A percentile compares a stretch with the other conserved stretches of the same genome.
These are phyloP conservation scores for Amylostereum areolatum DNA, from an alignment of 1,284 basidiomycete species.

Conservation along the genomic window DNA sequence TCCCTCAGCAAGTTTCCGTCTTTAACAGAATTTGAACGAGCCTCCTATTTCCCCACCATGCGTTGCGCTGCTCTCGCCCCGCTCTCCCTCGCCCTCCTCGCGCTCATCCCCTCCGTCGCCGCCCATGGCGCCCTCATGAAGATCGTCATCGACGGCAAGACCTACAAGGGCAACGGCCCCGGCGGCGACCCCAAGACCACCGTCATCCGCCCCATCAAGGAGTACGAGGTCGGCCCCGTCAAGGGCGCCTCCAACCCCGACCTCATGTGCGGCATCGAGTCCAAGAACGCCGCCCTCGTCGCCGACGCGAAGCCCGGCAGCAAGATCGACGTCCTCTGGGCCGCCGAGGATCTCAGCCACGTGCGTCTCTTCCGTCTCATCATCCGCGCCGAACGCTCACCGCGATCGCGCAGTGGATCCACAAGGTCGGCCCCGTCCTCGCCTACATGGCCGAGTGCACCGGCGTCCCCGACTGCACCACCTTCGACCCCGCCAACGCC, in stretches of 20 bases:
- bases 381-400: slow-evolving; percentile 1
- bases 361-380: slow-evolving; percentile 29
- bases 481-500: slow-evolving; percentile 50
- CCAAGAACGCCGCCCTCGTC: slow-evolving; percentile 44
- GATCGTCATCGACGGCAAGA: slow-evolving; percentile 50
- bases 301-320: slow-evolving; percentile 62
- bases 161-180: slow-evolving; percentile 49
- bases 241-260: slow-evolving; percentile 54
- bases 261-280: slow-evolving; percentile 59
- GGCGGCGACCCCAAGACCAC: slow-evolving; percentile 33
- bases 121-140: slow-evolving; percentile 56
- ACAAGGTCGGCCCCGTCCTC: slow-evolving; percentile 65
- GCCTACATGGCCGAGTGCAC: slow-evolving; percentile 64
- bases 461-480: slow-evolving; percentile 27
- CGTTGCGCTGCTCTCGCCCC: slow-evolving; percentile 6
- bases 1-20: no score
- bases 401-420: slow-evolving; percentile 50
- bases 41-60: background rate
- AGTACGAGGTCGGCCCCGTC: slow-evolving; percentile 44
- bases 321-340: slow-evolving; percentile 55
- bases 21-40: background rate
- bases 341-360: slow-evolving; percentile 34
- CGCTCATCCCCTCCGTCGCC: slow-evolving; percentile 26
- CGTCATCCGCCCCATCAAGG: slow-evolving; percentile 53
- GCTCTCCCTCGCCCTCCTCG: slow-evolving; percentile 15